Percentiles rank a stretch among this genome's conserved stretches.
Conservation (phyloP, 2,329 filamentous ascomycete genomes). For the Polytolypa hystricis region DNA sequence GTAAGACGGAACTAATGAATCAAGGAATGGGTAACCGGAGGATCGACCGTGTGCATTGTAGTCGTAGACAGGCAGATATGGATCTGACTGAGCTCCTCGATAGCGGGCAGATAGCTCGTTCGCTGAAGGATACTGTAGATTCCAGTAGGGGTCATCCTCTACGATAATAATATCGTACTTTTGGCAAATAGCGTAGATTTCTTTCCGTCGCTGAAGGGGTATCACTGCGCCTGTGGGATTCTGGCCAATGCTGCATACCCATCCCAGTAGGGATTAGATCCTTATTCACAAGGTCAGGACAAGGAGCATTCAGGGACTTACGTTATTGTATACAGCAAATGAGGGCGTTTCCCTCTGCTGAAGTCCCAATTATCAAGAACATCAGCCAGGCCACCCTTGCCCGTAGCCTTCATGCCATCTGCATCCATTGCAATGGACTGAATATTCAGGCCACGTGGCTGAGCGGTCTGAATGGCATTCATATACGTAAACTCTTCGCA, state of each 20-base stretch:
- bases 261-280: too few relatives aligned
- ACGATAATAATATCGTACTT: slow-evolving; percentile 82
- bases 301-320: slow-evolving; percentile 41
- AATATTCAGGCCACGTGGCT: slow-evolving; percentile 60
- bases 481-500: slow-evolving; percentile 74
- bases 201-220: slow-evolving; percentile 59
- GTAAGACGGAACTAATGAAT: slow-evolving; percentile 74
- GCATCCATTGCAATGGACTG: slow-evolving; percentile 65
- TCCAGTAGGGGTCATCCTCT: slow-evolving; percentile 95
- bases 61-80: slow-evolving; percentile 27
- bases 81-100: slow-evolving; percentile 18
- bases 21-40: slow-evolving; percentile 65
- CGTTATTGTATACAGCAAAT: slow-evolving; percentile 84
- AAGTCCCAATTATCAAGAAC: slow-evolving; percentile 75
- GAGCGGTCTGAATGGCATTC: slow-evolving; percentile 58
- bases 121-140: slow-evolving; percentile 75
- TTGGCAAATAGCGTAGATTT: slow-evolving; percentile 70
- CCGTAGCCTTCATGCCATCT: slow-evolving; percentile 66
- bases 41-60: slow-evolving; percentile 38
- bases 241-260: slow-evolving; percentile 61
- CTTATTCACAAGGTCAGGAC: too few relatives aligned
- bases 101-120: slow-evolving; percentile 30
- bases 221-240: slow-evolving; percentile 75
- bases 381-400: slow-evolving; percentile 62
- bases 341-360: slow-evolving; percentile 60